These are phyloP conservation scores for Blastobotrys apis DNA, from an alignment of 1,139 yeast genomes.

Conservation along the genomic window DNA sequence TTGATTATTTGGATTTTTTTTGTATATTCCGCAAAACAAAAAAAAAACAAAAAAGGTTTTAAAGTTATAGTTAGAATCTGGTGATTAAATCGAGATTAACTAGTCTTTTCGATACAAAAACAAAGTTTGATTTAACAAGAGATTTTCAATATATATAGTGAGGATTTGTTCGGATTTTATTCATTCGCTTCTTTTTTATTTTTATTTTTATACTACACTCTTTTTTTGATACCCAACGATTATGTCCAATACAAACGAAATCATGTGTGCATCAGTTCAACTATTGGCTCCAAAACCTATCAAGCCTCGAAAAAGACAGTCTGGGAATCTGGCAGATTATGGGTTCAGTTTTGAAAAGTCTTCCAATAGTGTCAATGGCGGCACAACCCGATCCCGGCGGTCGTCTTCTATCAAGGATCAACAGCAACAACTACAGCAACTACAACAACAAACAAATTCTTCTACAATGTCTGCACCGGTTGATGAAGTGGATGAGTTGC, in stretches of 20 bases:
- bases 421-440: conserved; percentile 12
- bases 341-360: too few relatives aligned
- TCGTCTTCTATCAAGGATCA: background rate
- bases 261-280: background rate
- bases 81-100: too few relatives aligned
- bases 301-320: too few relatives aligned
- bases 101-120: background rate
- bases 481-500: conserved; percentile 22
- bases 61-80: too few relatives aligned
- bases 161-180: background rate
- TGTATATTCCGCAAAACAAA: too few relatives aligned
- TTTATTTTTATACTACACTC: background rate
- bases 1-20: too few relatives aligned
- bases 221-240: background rate
- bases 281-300: conserved; percentile 25
- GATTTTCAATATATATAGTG: background rate
- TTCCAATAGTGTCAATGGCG: conserved; percentile 19
- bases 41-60: too few relatives aligned
- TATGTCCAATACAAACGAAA: background rate
- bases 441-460: background rate
- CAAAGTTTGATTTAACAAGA: background rate
- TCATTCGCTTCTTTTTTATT: background rate
- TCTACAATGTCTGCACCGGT: background rate
- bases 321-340: too few relatives aligned
- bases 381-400: conserved; percentile 20